Evolutionary conservation across 2,329 filamentous ascomycete species (phyloP).

Genomic region (Neospermospora avenae): DNA sequence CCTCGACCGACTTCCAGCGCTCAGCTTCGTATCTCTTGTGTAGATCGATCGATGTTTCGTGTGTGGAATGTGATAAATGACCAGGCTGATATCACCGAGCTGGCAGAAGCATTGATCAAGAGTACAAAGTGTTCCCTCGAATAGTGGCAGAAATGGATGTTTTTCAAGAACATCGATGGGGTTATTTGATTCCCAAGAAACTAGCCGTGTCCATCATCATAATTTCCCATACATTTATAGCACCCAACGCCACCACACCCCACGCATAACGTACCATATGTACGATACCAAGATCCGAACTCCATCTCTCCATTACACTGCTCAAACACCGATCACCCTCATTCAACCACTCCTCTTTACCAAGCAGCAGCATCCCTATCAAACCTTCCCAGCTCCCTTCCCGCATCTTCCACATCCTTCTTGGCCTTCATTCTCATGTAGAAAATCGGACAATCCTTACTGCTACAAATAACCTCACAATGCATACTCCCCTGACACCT

Average conservation of each 20-base stretch:
- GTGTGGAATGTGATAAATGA: too few relatives aligned
- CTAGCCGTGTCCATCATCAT: neutral
- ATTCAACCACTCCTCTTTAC: constrained; percentile 21
- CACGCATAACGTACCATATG: neutral
- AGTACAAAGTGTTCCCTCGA: too few relatives aligned
- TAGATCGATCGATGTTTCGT: too few relatives aligned
- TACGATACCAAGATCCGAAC: neutral
- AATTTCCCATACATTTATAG: too few relatives aligned
- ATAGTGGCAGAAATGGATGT: too few relatives aligned
- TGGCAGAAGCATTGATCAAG: too few relatives aligned
- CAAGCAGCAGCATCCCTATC: constrained; percentile 74
- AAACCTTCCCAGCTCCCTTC: constrained; percentile 85
- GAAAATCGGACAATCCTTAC: constrained; percentile 96
- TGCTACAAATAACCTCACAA: constrained; percentile 95
- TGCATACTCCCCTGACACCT: constrained; percentile 97
- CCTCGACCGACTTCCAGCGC: too few relatives aligned
- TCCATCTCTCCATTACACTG: too few relatives aligned
- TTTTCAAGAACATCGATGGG: too few relatives aligned
- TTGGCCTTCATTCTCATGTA: constrained; percentile 99
- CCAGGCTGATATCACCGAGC: too few relatives aligned
- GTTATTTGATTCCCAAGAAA: neutral
- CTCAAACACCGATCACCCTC: neutral
- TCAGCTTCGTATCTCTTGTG: too few relatives aligned
- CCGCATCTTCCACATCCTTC: constrained; percentile 95
- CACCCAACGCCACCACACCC: neutral